A percentile compares a stretch with the other conserved stretches of the same genome.
These are phyloP conservation scores for Zygosaccharomyces siamensis DNA, from an alignment of 805 yeast species.

Conservation along the genomic window DNA sequence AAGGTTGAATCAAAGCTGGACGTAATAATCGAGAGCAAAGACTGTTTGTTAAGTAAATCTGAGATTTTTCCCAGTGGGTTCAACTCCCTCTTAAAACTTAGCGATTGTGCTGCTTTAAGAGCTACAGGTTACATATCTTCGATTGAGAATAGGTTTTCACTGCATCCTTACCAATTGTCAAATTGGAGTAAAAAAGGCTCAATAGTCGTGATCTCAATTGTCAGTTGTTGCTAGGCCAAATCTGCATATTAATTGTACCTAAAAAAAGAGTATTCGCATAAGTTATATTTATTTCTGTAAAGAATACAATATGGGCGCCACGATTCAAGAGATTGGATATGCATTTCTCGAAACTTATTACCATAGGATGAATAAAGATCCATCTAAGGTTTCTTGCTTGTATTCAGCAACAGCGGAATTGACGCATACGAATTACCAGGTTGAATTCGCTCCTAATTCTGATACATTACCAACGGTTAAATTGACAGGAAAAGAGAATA, in stretches of 20 bases:
- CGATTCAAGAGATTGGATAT: conserved; percentile 41
- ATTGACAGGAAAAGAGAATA: conserved; percentile 36
- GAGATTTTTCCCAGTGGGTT: background rate
- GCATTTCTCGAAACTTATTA: conserved; percentile 49
- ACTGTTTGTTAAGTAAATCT: background rate
- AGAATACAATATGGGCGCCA: conserved; percentile 17
- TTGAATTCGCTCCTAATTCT: conserved; percentile 31
- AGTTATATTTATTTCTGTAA: background rate
- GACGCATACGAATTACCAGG: conserved; percentile 39
- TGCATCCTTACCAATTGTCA: background rate
- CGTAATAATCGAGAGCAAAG: background rate
- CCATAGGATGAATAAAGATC: conserved; percentile 41
- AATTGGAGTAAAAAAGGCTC: background rate
- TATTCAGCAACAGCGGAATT: conserved; percentile 43
- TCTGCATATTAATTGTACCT: conserved; percentile 1
- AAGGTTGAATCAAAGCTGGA: background rate
- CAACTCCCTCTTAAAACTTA: background rate
- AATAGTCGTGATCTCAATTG: background rate
- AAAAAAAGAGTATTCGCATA: background rate
- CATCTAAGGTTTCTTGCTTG: conserved; percentile 39
- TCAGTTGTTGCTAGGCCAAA: background rate
- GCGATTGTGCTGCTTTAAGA: conserved; percentile 3
- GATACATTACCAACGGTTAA: conserved; percentile 34
- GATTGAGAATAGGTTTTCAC: background rate
- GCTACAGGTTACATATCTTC: background rate